These are phyloP conservation scores for Elymus sibiricus DNA, from an alignment of 176 grass and related monocot genomes.

Conservation along the genomic window DNA sequence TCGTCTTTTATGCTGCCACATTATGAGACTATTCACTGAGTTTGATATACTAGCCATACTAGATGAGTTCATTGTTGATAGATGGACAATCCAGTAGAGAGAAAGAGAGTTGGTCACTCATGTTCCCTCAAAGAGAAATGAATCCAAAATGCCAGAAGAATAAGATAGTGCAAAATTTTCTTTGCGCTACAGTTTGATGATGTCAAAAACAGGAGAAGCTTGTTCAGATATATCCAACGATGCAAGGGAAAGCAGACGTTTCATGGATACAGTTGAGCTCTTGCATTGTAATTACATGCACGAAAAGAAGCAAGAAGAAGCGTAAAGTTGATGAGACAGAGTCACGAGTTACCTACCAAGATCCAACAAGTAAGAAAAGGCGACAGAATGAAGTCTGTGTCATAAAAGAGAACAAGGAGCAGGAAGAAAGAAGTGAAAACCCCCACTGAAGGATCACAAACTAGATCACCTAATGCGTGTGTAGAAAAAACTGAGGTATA, in stretches of 20 bases:
- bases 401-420: background rate
- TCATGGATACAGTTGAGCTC: background rate
- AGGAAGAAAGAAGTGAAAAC: background rate
- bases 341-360: background rate
- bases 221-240: background rate
- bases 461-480: no score
- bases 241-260: background rate
- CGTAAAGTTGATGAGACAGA: background rate
- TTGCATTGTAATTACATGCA: background rate
- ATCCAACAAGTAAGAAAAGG: background rate
- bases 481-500: no score
- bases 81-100: background rate
- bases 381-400: background rate
- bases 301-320: background rate
- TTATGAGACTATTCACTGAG: background rate
- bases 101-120: no score
- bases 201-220: background rate
- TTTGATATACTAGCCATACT: background rate
- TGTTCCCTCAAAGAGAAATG: background rate
- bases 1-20: background rate
- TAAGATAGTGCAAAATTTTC: background rate
- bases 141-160: background rate
- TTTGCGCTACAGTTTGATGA: background rate
- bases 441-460: no score
- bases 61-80: background rate